Conservation (phyloP, 2,329 filamentous ascomycete genomes). For the Acrocalymma vagum region DNA sequence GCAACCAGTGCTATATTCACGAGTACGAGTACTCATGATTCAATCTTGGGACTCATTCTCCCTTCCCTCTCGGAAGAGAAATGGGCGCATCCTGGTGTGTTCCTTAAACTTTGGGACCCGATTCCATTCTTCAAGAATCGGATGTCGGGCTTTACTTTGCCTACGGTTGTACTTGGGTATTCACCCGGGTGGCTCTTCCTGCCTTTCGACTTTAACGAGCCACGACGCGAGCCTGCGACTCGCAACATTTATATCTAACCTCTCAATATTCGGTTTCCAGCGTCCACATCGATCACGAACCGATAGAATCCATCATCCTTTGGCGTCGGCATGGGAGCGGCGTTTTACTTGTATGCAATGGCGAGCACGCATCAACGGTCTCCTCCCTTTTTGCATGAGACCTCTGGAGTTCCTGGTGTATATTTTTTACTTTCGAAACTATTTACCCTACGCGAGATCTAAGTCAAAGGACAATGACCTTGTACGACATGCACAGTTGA, state of each 20-base stretch:
- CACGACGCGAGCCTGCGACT: slow-evolving; percentile 27
- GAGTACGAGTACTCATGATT: too few species aligned
- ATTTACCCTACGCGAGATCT: too few species aligned
- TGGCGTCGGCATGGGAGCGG: slow-evolving; percentile 47
- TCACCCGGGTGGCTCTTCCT: slow-evolving; percentile 6
- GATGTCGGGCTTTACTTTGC: neutral
- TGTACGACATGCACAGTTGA: too few species aligned
- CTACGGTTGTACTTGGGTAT: too few species aligned
- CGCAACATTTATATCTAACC: too few species aligned
- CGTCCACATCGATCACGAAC: slow-evolving; percentile 26
- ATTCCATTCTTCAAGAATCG: slow-evolving; percentile 1
- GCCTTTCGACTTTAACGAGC: slow-evolving; percentile 27
- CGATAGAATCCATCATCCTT: slow-evolving; percentile 40
- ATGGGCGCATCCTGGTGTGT: too few species aligned
- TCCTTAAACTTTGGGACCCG: too few species aligned
- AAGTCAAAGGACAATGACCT: too few species aligned
- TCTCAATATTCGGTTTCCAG: slow-evolving; percentile 27
- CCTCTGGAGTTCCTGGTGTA: slow-evolving; percentile 42
- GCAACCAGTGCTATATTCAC: too few species aligned
- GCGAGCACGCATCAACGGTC: slow-evolving; percentile 40
- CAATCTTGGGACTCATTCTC: too few species aligned
- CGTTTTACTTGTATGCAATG: slow-evolving; percentile 37
- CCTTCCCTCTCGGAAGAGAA: too few species aligned
- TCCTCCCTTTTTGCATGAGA: slow-evolving; percentile 38
- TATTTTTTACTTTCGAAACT: too few species aligned